Evolutionary conservation across 768 basidiomycete species (phyloP).

Genomic region (Russula ochroleuca): DNA sequence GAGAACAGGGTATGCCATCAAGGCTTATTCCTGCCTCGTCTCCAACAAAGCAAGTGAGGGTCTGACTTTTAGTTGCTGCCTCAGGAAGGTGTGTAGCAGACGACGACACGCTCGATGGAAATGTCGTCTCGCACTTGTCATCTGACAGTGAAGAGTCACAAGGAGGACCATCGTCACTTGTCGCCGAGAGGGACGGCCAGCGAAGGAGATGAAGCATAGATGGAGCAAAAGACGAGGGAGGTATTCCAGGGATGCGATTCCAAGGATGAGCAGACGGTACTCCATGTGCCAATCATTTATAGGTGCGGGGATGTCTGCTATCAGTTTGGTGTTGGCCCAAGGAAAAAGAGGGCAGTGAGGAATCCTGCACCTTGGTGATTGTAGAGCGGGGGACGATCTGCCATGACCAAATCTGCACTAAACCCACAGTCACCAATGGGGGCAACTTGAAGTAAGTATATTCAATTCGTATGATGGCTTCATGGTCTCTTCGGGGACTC

Average conservation of each 20-base stretch:
- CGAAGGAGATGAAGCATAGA: conserved; percentile 17
- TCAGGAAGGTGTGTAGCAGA: conserved; percentile 21
- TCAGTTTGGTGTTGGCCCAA: conserved; percentile 2
- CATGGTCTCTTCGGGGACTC: conserved; percentile 14
- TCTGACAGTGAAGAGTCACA: conserved; percentile 9
- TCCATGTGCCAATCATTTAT: conserved; percentile 18
- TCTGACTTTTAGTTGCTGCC: conserved; percentile 7
- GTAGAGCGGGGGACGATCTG: conserved; percentile 9
- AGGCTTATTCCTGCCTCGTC: conserved; percentile 3
- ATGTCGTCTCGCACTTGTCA: neutral
- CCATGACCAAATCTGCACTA: conserved; percentile 22
- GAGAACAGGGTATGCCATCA: conserved; percentile 9
- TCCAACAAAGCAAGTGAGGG: conserved; percentile 8
- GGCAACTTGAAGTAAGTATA: conserved; percentile 4
- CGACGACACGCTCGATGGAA: conserved; percentile 14
- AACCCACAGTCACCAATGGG: conserved; percentile 20
- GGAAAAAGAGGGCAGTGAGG: conserved; percentile 7
- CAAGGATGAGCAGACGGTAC: conserved; percentile 8
- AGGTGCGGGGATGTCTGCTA: conserved; percentile 13
- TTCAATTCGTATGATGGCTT: conserved; percentile 10
- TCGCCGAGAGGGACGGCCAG: conserved; percentile 20
- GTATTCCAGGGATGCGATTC: conserved; percentile 9
- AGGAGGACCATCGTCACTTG: conserved; percentile 5
- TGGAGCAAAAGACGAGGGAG: neutral
- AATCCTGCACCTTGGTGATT: conserved; percentile 3